phyloP scores from a whole-genome alignment of 495 filamentous ascomycete species.

The Penicillium atrosanguineum region DNA sequence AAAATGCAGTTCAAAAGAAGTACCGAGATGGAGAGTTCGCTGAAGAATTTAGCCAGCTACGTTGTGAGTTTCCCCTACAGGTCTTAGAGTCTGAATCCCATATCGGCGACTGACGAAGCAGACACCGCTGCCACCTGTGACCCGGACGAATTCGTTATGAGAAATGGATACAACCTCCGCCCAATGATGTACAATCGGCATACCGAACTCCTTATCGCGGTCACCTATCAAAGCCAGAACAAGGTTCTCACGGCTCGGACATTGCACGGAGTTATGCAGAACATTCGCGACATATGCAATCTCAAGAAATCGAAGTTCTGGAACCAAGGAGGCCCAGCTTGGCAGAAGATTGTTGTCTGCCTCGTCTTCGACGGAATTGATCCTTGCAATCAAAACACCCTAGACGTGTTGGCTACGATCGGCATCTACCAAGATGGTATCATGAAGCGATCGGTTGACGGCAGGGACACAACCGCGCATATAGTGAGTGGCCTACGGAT shows the following conservation, averaged over 20 bases:
- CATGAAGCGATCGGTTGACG: constrained; percentile 97
- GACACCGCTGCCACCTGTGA: constrained; percentile 96
- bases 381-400: constrained; percentile 91
- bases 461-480: constrained; percentile 91
- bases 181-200: constrained; percentile 99
- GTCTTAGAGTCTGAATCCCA: too few relatives aligned
- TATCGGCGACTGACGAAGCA: too few relatives aligned
- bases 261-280: constrained; percentile 96
- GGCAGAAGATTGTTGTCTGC: constrained; percentile 99
- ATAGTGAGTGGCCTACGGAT: constrained; percentile 37
- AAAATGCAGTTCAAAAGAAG: constrained; percentile 89
- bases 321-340: constrained; percentile 98
- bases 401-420: constrained; percentile 93
- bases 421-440: constrained; percentile 97
- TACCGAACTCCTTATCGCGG: constrained; percentile 93
- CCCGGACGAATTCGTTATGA: constrained; percentile 95
- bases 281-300: constrained; percentile 96
- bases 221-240: constrained; percentile 99
- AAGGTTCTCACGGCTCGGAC: constrained; percentile 90
- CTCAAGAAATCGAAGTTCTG: constrained; percentile 98
- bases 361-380: constrained; percentile 97
- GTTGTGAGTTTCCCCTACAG: constrained; percentile 41
- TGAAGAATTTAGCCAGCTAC: constrained; percentile 95
- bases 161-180: constrained; percentile 97
- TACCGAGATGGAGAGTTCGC: constrained; percentile 73